A percentile compares a stretch with the other conserved stretches of the same genome.
phyloP scores from a whole-genome alignment of 257 asterid species.

The Hygrophila difformis region DNA sequence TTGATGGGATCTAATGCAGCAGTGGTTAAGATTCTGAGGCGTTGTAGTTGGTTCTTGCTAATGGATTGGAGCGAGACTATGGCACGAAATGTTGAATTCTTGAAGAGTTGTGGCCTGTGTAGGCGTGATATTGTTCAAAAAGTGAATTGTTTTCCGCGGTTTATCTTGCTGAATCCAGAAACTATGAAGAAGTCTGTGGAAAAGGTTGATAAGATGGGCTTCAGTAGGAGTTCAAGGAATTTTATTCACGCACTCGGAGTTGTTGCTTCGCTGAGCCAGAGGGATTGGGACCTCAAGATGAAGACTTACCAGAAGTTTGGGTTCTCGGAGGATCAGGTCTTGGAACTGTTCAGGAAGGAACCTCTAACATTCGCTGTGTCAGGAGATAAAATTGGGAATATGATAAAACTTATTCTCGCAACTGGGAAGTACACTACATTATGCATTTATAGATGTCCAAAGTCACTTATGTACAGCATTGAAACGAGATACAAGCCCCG shows the following conservation, averaged over 20 bases:
- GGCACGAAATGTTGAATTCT: conserved; percentile 27
- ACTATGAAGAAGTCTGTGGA: conserved; percentile 17
- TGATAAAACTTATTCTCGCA: conserved; percentile 18
- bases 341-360: conserved; percentile 12
- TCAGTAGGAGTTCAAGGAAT: conserved; percentile 18
- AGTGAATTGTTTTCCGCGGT: conserved; percentile 18
- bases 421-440: conserved; percentile 22
- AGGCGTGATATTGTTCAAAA: conserved; percentile 10
- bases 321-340: conserved; percentile 25
- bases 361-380: conserved; percentile 24
- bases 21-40: conserved; percentile 20
- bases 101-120: conserved; percentile 34
- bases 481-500: conserved; percentile 33
- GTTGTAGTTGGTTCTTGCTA: conserved; percentile 16
- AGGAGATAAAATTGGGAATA: conserved; percentile 19
- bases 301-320: conserved; percentile 24
- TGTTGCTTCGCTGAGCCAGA: conserved; percentile 18
- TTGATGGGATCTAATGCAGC: conserved; percentile 23
- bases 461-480: conserved; percentile 21
- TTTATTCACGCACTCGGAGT: conserved; percentile 22
- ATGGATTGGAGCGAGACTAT: conserved; percentile 22
- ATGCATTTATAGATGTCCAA: conserved; percentile 15
- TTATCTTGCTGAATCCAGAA: conserved; percentile 22
- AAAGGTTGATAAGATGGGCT: conserved; percentile 28
- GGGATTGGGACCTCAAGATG: conserved; percentile 26